These are phyloP conservation scores for Aspergillus campestris DNA, from an alignment of 495 filamentous ascomycete species.

Conservation along the genomic window DNA sequence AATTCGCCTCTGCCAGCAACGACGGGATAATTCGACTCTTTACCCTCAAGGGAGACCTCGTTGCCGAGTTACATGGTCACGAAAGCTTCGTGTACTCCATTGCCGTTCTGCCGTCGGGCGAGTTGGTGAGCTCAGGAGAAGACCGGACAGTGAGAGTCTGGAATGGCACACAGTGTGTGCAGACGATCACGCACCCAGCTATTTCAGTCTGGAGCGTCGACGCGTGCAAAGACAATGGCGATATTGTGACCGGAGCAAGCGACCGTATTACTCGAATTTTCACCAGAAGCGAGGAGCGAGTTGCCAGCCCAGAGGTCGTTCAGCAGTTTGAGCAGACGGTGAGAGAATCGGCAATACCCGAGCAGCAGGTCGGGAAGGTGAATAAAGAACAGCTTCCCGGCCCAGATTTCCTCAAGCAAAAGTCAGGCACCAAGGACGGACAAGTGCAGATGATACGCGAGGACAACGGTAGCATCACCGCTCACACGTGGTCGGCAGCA, in stretches of 20 bases:
- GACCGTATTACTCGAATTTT: slow-evolving; percentile 84
- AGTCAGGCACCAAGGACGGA: slow-evolving; percentile 83
- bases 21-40: slow-evolving; percentile 80
- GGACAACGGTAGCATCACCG: slow-evolving; percentile 65
- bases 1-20: slow-evolving; percentile 85
- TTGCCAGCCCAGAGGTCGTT: slow-evolving; percentile 51
- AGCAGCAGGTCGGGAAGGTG: slow-evolving; percentile 69
- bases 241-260: slow-evolving; percentile 88
- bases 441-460: slow-evolving; percentile 89
- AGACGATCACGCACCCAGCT: slow-evolving; percentile 95
- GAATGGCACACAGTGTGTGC: slow-evolving; percentile 71
- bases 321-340: slow-evolving; percentile 73
- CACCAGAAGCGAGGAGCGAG: slow-evolving; percentile 60
- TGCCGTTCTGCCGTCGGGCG: slow-evolving; percentile 65
- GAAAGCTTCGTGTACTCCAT: slow-evolving; percentile 95
- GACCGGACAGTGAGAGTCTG: slow-evolving; percentile 89
- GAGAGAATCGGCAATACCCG: slow-evolving; percentile 73
- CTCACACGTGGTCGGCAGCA: slow-evolving; percentile 68
- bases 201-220: slow-evolving; percentile 95
- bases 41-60: slow-evolving; percentile 63
- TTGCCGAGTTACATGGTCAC: slow-evolving; percentile 74
- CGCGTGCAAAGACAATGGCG: slow-evolving; percentile 68
- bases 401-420: slow-evolving; percentile 70
- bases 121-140: slow-evolving; percentile 85
- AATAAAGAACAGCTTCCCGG: slow-evolving; percentile 87